Conservation (phyloP, 495 filamentous ascomycete genomes). For the Coniosporium apollinis region DNA sequence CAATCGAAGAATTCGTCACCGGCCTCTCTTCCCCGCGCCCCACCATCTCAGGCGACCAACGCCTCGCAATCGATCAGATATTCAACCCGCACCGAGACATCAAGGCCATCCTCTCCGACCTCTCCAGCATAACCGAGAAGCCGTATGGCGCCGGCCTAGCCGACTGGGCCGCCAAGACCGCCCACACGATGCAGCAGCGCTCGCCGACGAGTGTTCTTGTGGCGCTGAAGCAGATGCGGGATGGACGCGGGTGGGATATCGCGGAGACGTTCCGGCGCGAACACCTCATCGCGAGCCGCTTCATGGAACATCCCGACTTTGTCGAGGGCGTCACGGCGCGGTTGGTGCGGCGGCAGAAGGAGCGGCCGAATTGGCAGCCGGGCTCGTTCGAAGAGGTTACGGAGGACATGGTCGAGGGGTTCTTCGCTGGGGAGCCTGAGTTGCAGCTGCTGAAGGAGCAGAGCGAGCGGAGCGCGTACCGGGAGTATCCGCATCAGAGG, state of each 20-base stretch:
- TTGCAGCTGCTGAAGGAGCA: constrained; percentile 36
- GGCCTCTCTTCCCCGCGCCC: constrained; percentile 51
- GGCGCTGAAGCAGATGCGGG: constrained; percentile 59
- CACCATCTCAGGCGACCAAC: constrained; percentile 42
- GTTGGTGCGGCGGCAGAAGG: constrained; percentile 47
- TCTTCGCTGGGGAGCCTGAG: constrained; percentile 37
- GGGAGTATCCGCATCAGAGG: constrained; percentile 46
- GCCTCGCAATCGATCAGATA: constrained; percentile 54
- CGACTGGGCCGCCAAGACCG: constrained; percentile 59
- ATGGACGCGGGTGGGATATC: constrained; percentile 61
- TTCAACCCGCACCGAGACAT: constrained; percentile 34
- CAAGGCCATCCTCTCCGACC: constrained; percentile 48
- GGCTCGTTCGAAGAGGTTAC: constrained; percentile 44
- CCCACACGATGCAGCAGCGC: constrained; percentile 49
- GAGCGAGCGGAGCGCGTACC: constrained; percentile 33
- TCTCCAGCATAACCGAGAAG: constrained; percentile 33
- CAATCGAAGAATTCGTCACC: constrained; percentile 79
- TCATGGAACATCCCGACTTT: constrained; percentile 84
- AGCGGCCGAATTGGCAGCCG: constrained; percentile 54
- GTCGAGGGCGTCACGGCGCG: constrained; percentile 64
- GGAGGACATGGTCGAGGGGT: constrained; percentile 33
- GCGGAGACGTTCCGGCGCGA: constrained; percentile 68
- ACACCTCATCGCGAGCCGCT: constrained; percentile 56
- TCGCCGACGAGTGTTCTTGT: constrained; percentile 78
- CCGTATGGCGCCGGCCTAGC: constrained; percentile 12